Conservation (phyloP, 208 protist genomes). For the Crithidia bombi region DNA sequence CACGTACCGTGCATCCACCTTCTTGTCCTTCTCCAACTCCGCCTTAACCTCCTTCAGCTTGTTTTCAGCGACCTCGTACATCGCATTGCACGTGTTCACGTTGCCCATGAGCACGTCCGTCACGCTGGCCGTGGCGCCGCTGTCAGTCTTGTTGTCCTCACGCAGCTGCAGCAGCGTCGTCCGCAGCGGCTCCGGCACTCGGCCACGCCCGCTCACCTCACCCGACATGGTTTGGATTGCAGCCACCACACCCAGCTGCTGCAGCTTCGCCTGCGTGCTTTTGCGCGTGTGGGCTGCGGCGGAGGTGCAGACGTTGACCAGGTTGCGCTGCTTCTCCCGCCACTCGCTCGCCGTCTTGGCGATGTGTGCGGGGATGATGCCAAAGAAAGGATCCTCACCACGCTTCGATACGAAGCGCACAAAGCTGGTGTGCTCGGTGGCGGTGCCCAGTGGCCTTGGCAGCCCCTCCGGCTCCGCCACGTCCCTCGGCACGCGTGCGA, state of each 20-base stretch:
- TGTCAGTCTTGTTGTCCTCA: slow-evolving; percentile 36
- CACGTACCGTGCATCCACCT: slow-evolving; percentile 49
- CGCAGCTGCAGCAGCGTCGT: slow-evolving; percentile 63
- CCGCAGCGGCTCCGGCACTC: slow-evolving; percentile 69
- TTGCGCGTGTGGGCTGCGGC: slow-evolving; percentile 40
- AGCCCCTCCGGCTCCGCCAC: slow-evolving; percentile 60
- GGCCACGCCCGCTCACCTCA: slow-evolving; percentile 47
- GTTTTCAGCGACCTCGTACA: slow-evolving; percentile 46
- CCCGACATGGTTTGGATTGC: slow-evolving; percentile 67
- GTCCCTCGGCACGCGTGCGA: slow-evolving; percentile 71
- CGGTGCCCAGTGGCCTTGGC: slow-evolving; percentile 61
- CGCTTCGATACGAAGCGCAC: slow-evolving; percentile 61
- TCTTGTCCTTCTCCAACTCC: slow-evolving; percentile 62
- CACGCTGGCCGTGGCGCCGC: slow-evolving; percentile 42
- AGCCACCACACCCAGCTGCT: slow-evolving; percentile 61
- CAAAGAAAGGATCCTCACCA: slow-evolving; percentile 85
- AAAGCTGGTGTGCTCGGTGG: slow-evolving; percentile 59
- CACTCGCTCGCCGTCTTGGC: slow-evolving; percentile 48
- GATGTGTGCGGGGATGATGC: slow-evolving; percentile 83
- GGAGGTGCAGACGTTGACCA: slow-evolving; percentile 49
- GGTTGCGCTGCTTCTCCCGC: slow-evolving; percentile 67
- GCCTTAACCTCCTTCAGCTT: slow-evolving; percentile 65
- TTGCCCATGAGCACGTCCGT: slow-evolving; percentile 45
- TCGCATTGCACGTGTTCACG: slow-evolving; percentile 60
- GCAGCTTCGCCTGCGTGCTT: slow-evolving; percentile 42